Conservation (phyloP, 1,284 basidiomycete species). For the Rhodotorula mucilaginosa region DNA sequence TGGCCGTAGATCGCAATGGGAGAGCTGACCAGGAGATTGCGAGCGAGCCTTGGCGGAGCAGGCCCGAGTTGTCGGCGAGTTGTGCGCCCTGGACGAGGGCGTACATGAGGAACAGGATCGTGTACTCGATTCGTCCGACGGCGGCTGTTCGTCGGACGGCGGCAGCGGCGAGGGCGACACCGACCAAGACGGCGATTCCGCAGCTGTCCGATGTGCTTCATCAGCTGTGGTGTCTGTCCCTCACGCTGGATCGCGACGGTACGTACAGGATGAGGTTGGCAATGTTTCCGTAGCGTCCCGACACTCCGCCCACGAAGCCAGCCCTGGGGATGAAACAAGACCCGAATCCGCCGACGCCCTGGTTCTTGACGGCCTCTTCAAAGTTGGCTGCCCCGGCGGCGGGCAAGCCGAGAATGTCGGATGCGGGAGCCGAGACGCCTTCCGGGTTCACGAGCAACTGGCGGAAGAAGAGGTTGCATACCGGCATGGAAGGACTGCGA, state of each 20-base stretch:
- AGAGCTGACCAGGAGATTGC: conserved; percentile 35
- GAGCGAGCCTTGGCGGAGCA: conserved; percentile 34
- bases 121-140: conserved; percentile 41
- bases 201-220: not conserved
- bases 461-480: conserved; percentile 53
- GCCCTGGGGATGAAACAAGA: conserved; percentile 40
- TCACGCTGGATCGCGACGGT: too few relatives aligned
- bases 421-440: conserved; percentile 28
- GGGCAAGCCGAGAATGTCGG: conserved; percentile 38
- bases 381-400: conserved; percentile 16
- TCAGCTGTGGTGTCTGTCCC: too few relatives aligned
- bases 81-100: conserved; percentile 41
- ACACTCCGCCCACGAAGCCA: conserved; percentile 29
- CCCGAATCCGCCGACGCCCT: conserved; percentile 39
- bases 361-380: conserved; percentile 12
- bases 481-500: conserved; percentile 46
- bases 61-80: conserved; percentile 41
- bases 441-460: conserved; percentile 46
- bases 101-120: conserved; percentile 41
- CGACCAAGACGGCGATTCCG: conserved; percentile 39
- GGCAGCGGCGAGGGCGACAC: conserved; percentile 32
- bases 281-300: conserved; percentile 37
- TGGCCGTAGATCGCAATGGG: not conserved
- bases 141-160: conserved; percentile 40
- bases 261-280: conserved; percentile 41